phyloP scores from a whole-genome alignment of 495 filamentous ascomycete genomes.

The Neurospora hispaniola region DNA sequence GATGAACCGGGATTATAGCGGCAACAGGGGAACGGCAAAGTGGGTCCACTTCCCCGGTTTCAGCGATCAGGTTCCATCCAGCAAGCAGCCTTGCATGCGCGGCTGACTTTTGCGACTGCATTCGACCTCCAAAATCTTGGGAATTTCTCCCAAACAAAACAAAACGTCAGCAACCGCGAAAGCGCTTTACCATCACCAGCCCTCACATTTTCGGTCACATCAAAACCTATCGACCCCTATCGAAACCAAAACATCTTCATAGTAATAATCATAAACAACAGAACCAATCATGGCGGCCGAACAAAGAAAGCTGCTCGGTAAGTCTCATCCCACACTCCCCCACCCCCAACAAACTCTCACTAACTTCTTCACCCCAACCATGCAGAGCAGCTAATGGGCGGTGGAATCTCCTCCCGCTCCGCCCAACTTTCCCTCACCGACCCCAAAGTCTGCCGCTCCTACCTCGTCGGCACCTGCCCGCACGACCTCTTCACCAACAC shows the following conservation, averaged over 20 bases:
- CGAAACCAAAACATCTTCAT: too few species aligned
- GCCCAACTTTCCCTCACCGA: constrained; percentile 82
- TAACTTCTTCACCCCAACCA: constrained; percentile 7
- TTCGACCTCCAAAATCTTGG: neutral
- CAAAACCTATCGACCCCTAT: too few species aligned
- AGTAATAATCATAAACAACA: neutral
- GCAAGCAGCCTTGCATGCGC: constrained; percentile 19
- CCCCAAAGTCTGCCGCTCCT: constrained; percentile 89
- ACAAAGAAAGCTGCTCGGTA: constrained; percentile 89
- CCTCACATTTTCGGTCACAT: neutral
- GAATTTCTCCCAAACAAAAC: neutral
- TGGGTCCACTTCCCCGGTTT: constrained; percentile 8
- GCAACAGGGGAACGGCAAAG: neutral
- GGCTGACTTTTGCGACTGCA: constrained; percentile 9
- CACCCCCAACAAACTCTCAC: neutral
- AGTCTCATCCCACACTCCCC: constrained; percentile 14
- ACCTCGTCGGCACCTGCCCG: constrained; percentile 86
- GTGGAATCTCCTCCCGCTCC: constrained; percentile 56
- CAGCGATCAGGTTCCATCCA: neutral
- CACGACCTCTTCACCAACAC: constrained; percentile 99
- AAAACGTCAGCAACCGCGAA: neutral
- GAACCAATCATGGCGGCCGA: constrained; percentile 69
- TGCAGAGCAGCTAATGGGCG: constrained; percentile 72
- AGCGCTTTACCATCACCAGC: neutral
- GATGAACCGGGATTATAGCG: constrained; percentile 1